phyloP scores from a whole-genome alignment of 495 filamentous ascomycete species.

The Penicillium fimorum region DNA sequence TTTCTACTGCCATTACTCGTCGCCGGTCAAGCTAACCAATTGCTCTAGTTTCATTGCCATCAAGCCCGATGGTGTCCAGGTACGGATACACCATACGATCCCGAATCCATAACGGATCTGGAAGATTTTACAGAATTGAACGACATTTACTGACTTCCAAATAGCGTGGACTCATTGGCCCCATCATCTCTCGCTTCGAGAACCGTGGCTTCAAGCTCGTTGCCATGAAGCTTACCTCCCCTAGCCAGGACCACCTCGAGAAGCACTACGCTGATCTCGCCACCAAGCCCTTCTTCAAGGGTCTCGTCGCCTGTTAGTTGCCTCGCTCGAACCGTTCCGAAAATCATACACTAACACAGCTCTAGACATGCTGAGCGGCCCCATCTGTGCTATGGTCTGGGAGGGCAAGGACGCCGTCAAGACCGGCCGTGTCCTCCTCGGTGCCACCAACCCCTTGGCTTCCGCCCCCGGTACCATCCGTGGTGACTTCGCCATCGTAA shows the following conservation, averaged over 20 bases:
- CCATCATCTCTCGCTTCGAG: slow-evolving; percentile 98
- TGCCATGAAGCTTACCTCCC: slow-evolving; percentile 90
- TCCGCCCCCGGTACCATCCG: slow-evolving; percentile 96
- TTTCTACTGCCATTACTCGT: slow-evolving; percentile 16
- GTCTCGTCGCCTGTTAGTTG: slow-evolving; percentile 77
- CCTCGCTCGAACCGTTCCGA: slow-evolving; percentile 5
- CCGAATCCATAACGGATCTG: neutral
- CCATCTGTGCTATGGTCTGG: slow-evolving; percentile 99
- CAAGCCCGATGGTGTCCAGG: slow-evolving; percentile 99
- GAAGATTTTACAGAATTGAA: slow-evolving; percentile 18
- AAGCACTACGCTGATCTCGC: slow-evolving; percentile 93
- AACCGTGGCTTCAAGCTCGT: slow-evolving; percentile 94
- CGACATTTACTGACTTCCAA: slow-evolving; percentile 24
- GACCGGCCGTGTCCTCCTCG: slow-evolving; percentile 91
- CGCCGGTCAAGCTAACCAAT: slow-evolving; percentile 49
- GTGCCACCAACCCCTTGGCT: slow-evolving; percentile 95
- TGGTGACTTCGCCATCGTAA: slow-evolving; percentile 73
- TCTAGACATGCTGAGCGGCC: slow-evolving; percentile 93
- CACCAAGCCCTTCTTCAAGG: slow-evolving; percentile 94
- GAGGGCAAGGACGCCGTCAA: slow-evolving; percentile 97
- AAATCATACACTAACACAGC: slow-evolving; percentile 13
- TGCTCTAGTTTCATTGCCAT: slow-evolving; percentile 89
- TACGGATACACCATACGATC: slow-evolving; percentile 42
- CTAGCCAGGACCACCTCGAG: slow-evolving; percentile 91
- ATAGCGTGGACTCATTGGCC: slow-evolving; percentile 92